Evolutionary conservation across 2,329 filamentous ascomycete genomes (phyloP).

Genomic region (Mycosphaerella sp.): DNA sequence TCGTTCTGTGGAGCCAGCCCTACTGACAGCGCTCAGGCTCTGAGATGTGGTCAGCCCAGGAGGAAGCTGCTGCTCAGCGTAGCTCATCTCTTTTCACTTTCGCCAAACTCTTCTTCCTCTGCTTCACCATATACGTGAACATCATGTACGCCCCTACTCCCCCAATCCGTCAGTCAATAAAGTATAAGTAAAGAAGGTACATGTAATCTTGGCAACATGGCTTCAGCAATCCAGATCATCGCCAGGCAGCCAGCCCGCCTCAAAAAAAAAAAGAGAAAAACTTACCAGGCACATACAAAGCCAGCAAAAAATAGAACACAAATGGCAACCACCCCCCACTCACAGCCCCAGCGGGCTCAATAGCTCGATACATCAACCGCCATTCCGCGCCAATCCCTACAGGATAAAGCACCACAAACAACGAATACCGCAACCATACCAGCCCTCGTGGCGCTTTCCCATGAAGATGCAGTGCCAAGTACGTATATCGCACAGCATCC

Average conservation of each 20-base stretch:
- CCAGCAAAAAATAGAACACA: constrained; percentile 11
- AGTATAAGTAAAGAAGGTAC: no score
- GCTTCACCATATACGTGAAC: constrained; percentile 14
- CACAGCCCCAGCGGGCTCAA: constrained; percentile 1
- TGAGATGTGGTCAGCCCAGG: background rate
- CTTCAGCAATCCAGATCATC: no score
- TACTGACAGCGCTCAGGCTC: no score
- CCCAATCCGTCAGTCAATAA: background rate
- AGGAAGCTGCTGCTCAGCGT: background rate
- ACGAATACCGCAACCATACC: constrained; percentile 8
- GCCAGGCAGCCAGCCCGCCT: no score
- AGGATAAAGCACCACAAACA: constrained; percentile 9
- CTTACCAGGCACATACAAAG: constrained; percentile 10
- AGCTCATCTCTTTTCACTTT: background rate
- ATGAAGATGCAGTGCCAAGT: constrained; percentile 8
- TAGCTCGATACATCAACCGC: constrained; percentile 11
- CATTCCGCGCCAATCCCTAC: constrained; percentile 12
- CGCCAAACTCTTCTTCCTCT: constrained; percentile 6
- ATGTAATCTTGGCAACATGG: no score
- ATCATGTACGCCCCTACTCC: constrained; percentile 8
- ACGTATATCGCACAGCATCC: constrained; percentile 8
- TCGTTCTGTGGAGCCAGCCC: no score
- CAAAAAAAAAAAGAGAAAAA: background rate
- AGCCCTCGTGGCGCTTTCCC: constrained; percentile 5
- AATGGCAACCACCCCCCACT: background rate